Conservation (phyloP, 2,329 filamentous ascomycete genomes). For the Rutstroemia sydowiana region DNA sequence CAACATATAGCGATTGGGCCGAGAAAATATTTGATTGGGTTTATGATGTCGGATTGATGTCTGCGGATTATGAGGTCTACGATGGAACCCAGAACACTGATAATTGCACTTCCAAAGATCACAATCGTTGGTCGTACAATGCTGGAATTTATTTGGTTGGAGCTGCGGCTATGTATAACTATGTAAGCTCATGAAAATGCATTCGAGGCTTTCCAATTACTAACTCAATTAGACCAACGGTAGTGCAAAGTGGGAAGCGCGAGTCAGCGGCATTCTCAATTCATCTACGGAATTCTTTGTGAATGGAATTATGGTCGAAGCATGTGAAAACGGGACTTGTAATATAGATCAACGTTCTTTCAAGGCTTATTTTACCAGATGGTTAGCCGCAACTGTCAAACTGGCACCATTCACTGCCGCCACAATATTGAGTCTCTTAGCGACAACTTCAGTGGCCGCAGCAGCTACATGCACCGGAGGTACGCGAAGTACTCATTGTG, state of each 20-base stretch:
- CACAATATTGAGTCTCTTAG: constrained; percentile 44
- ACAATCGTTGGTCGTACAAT: constrained; percentile 62
- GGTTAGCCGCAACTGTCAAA: constrained; percentile 49
- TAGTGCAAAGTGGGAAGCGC: constrained; percentile 29
- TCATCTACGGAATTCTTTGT: constrained; percentile 31
- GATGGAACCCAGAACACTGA: constrained; percentile 47
- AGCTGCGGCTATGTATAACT: constrained; percentile 38
- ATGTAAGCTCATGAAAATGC: constrained; percentile 31
- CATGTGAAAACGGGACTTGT: constrained; percentile 55
- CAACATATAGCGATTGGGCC: constrained; percentile 69
- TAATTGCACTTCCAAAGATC: constrained; percentile 50
- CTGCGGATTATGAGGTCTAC: constrained; percentile 44
- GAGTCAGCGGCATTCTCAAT: constrained; percentile 27
- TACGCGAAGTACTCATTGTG: constrained; percentile 50
- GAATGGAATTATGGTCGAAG: constrained; percentile 42
- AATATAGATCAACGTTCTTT: constrained; percentile 54
- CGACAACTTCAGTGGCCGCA: constrained; percentile 50
- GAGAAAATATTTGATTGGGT: constrained; percentile 66
- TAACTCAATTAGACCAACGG: constrained; percentile 33
- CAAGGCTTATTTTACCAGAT: constrained; percentile 58
- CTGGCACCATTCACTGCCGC: constrained; percentile 49
- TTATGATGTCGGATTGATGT: constrained; percentile 46
- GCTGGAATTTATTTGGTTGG: constrained; percentile 57
- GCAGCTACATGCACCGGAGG: constrained; percentile 55
- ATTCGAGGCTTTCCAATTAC: not conserved